phyloP scores from a whole-genome alignment of 345 rosid species.

The Alliaria petiolata region DNA sequence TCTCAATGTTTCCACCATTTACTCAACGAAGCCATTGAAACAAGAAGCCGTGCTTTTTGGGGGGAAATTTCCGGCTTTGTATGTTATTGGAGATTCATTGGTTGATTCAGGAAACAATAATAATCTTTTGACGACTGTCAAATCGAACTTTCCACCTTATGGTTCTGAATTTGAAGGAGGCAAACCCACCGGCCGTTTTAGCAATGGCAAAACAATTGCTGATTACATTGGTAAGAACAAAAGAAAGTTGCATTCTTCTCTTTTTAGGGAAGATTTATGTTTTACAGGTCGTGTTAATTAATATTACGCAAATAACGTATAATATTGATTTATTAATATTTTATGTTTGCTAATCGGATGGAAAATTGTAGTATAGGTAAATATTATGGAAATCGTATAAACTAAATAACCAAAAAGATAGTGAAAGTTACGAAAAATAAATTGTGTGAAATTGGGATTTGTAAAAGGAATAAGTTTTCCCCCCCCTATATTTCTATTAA shows the following conservation, averaged over 20 bases:
- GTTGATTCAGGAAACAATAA: slow-evolving; percentile 71
- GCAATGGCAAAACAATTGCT: slow-evolving; percentile 43
- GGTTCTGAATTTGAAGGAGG: slow-evolving; percentile 53
- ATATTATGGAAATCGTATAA: neutral
- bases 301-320: neutral
- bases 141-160: slow-evolving; percentile 51
- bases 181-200: slow-evolving; percentile 49
- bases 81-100: slow-evolving; percentile 64
- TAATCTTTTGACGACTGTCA: slow-evolving; percentile 21
- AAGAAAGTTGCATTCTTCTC: neutral
- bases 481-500: neutral
- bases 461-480: neutral
- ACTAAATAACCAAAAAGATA: neutral
- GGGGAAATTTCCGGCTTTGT: slow-evolving; percentile 27
- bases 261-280: too few relatives aligned
- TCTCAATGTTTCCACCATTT: slow-evolving; percentile 3
- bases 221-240: slow-evolving; percentile 39
- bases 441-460: neutral
- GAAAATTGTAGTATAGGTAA: neutral
- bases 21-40: neutral
- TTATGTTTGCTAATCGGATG: too few relatives aligned
- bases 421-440: neutral
- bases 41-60: slow-evolving; percentile 17
- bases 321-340: too few relatives aligned
- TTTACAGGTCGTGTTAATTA: neutral